Percentiles rank a stretch among this genome's conserved stretches.
Conservation (phyloP, 768 basidiomycete species). For the Melanogaster broomeanus region DNA sequence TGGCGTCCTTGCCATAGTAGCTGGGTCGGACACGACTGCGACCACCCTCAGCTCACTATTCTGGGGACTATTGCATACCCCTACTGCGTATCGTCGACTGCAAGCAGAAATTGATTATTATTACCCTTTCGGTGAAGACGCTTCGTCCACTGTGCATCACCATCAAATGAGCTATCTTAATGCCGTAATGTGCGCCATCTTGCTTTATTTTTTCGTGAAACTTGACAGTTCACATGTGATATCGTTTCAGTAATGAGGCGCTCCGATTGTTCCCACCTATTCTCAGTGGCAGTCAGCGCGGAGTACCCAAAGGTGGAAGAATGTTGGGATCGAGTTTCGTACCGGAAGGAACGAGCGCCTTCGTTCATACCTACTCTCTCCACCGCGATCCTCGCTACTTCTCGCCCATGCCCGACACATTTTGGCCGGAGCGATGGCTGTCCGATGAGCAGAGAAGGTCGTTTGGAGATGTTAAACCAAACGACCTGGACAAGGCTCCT, state of each 20-base stretch:
- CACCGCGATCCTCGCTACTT: conserved; percentile 51
- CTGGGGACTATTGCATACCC: conserved; percentile 36
- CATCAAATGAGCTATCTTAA: conserved; percentile 33
- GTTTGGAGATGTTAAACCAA: conserved; percentile 26
- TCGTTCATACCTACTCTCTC: conserved; percentile 43
- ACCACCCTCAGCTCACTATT: conserved; percentile 38
- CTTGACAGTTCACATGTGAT: conserved; percentile 9
- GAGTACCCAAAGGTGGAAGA: conserved; percentile 37
- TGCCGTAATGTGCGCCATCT: conserved; percentile 33
- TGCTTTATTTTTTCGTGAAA: conserved; percentile 1
- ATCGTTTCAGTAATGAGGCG: conserved; percentile 45
- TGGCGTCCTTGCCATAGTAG: conserved; percentile 43
- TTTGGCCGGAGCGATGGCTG: conserved; percentile 49
- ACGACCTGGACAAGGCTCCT: conserved; percentile 26
- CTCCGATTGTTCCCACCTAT: conserved; percentile 52
- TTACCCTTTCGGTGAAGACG: conserved; percentile 39
- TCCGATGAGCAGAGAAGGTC: conserved; percentile 25
- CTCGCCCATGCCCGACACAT: conserved; percentile 43
- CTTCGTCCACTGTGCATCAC: conserved; percentile 29
- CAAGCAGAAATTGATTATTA: conserved; percentile 42
- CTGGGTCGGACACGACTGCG: conserved; percentile 48
- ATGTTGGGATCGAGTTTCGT: conserved; percentile 41
- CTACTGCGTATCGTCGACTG: conserved; percentile 33
- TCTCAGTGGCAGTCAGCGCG: conserved; percentile 48
- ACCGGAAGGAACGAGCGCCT: conserved; percentile 45